Evolutionary conservation across 2,329 filamentous ascomycete species (phyloP), one percentile per base, ranked within the genome.

Genomic region (Alternaria conjuncta): DNA sequence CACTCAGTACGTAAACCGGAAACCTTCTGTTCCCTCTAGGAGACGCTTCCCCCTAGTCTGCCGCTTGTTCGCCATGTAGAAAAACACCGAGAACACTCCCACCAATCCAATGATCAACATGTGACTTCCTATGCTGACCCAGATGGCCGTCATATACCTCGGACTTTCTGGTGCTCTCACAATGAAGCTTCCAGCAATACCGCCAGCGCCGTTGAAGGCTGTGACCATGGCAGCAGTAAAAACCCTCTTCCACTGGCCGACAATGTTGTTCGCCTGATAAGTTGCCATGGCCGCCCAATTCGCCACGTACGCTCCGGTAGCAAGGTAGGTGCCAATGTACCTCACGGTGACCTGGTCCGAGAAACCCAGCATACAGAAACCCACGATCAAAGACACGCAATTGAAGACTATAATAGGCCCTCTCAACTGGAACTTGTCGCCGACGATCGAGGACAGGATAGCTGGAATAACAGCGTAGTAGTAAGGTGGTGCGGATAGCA

Each of bases 371-470:
- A 91, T 88, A 66, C 85, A 82, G 75, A 91, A 91, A 3, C 89
- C 89, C 0, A 83, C 80, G 61, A 91, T 87, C 7, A 91, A 80
- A 60, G 85, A 87, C 4, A 88, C 58, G 18, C 85, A 86, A 74
- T 91, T 91, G 83, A 92, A 90, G 8, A 82, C 76, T 67, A 92
- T 90, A 57, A 91, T 80, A 0, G 89, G 89, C 0, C 86, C 89
- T 10, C 89, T 86, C 25, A 89, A 78, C 49, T 86, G 83, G 70
- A 84, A 87, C 32, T 80, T 84, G 75, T 93, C 90, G 30, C 89
- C 87, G 3, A 91, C 75, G 5, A 87, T 75, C 0, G 88, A 90
- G 5, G 89, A 89, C 9, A 90, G 68, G 9, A 91, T 80, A 6
- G 89, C 89, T 0, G 89, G 89, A 13, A 91, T 80, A 11, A 89